These are phyloP conservation scores for Rosa persica DNA, from an alignment of 306 rosid genomes.

Conservation along the genomic window DNA sequence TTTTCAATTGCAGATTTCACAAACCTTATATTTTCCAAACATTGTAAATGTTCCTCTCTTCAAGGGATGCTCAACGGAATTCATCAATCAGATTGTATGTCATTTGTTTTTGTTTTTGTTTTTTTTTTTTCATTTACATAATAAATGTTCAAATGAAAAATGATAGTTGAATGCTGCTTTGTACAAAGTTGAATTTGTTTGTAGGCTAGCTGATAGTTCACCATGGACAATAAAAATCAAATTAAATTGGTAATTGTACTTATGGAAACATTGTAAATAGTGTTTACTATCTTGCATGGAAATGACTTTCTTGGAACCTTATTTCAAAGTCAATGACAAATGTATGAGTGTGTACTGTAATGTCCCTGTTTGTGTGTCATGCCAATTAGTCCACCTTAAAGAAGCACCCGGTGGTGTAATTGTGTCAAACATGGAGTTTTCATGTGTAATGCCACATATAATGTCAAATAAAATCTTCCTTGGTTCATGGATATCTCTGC, in stretches of 20 bases:
- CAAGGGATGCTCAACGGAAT: conserved; percentile 77
- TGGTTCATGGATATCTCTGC: not conserved
- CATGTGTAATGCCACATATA: not conserved
- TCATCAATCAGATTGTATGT: conserved; percentile 92
- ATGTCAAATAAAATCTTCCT: conserved; percentile 1
- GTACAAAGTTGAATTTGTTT: not conserved
- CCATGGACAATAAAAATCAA: not conserved
- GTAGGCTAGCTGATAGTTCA: not conserved
- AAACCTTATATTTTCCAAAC: conserved; percentile 65
- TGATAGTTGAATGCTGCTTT: not conserved
- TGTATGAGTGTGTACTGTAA: not conserved
- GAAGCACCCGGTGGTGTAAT: not conserved
- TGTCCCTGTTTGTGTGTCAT: not conserved
- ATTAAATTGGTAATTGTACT: not conserved
- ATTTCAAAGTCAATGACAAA: not conserved
- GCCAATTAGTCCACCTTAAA: not conserved
- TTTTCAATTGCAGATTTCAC: conserved; percentile 66
- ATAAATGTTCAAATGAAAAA: not conserved
- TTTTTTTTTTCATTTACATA: not conserved
- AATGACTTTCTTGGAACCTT: not conserved
- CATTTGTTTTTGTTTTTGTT: conserved; percentile 4
- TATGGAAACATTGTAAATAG: not conserved
- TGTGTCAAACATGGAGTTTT: not conserved
- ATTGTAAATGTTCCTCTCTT: conserved; percentile 65
- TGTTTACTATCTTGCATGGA: conserved; percentile 7